Evolutionary conservation across 257 asterid species (phyloP).

Genomic region (Lavandula angustifolia): DNA sequence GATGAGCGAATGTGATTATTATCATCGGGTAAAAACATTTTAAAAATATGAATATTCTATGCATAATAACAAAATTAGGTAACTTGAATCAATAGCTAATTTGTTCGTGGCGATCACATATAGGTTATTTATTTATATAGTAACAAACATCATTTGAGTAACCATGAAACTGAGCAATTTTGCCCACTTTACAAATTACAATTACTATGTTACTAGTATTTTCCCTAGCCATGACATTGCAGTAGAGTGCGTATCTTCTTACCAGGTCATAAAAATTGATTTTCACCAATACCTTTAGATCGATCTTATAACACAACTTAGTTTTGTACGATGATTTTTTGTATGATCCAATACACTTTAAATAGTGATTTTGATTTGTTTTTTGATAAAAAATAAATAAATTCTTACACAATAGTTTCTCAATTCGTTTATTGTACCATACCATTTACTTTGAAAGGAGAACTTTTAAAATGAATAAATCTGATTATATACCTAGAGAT

Average conservation of each 20-base stretch:
- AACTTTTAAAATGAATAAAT: conserved; percentile 31
- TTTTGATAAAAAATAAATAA: too few species aligned
- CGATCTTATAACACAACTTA: too few species aligned
- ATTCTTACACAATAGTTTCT: background rate
- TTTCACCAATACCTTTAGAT: too few species aligned
- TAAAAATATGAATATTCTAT: conserved; percentile 3
- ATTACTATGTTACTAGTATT: too few species aligned
- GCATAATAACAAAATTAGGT: conserved; percentile 3
- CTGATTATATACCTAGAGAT: conserved; percentile 28
- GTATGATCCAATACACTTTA: too few species aligned
- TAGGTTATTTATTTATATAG: conserved; percentile 19
- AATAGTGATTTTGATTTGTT: too few species aligned
- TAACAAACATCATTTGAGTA: conserved; percentile 18
- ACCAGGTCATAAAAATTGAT: too few species aligned
- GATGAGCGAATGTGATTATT: background rate
- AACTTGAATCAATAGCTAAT: conserved; percentile 17
- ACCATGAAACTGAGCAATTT: too few species aligned
- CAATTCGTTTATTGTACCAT: conserved; percentile 5
- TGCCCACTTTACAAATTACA: too few species aligned
- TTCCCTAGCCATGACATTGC: too few species aligned
- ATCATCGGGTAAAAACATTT: background rate
- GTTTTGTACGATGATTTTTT: too few species aligned
- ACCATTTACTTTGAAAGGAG: conserved; percentile 28
- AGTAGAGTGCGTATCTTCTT: too few species aligned
- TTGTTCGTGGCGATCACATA: background rate